Conservation (phyloP, 2,329 filamentous ascomycete genomes). For the Aureobasidium zeae region DNA sequence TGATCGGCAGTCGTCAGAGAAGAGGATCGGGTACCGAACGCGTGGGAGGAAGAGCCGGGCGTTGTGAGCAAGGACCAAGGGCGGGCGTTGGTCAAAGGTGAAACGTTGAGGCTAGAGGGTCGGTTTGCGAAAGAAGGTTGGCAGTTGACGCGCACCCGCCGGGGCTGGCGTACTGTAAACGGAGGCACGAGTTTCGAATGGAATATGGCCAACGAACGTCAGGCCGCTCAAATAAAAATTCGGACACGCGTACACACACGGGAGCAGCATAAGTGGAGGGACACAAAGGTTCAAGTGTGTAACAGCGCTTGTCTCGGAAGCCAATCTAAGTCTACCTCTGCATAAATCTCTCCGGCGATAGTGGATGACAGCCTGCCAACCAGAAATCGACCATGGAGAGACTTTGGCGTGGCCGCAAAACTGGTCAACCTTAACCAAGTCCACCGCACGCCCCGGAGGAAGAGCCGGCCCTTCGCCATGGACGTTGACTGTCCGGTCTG, state of each 20-base stretch:
- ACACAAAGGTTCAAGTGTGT: constrained; percentile 7
- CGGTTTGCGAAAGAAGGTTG: constrained; percentile 14
- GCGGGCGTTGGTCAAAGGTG: constrained; percentile 5
- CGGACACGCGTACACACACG: constrained; percentile 12
- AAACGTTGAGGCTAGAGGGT: constrained; percentile 14
- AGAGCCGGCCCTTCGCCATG: not conserved
- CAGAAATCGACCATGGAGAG: not conserved
- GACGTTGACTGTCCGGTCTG: not conserved
- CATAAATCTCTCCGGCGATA: too few relatives aligned
- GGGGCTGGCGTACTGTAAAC: constrained; percentile 14
- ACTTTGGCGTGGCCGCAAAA: constrained; percentile 5
- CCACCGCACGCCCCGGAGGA: constrained; percentile 1
- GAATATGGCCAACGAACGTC: constrained; percentile 3
- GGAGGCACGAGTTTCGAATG: constrained; percentile 8
- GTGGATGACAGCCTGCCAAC: not conserved
- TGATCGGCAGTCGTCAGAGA: constrained; percentile 2
- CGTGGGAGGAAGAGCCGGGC: constrained; percentile 13
- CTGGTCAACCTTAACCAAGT: constrained; percentile 6
- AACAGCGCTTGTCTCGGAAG: constrained; percentile 3
- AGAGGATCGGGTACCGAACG: constrained; percentile 6
- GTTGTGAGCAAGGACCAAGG: constrained; percentile 12
- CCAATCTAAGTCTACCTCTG: not conserved
- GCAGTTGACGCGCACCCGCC: constrained; percentile 14
- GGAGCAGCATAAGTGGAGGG: not conserved
- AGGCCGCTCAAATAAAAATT: not conserved